Conservation (phyloP, 169 alveolate genomes). For the Pseudocohnilembus persalinus region DNA sequence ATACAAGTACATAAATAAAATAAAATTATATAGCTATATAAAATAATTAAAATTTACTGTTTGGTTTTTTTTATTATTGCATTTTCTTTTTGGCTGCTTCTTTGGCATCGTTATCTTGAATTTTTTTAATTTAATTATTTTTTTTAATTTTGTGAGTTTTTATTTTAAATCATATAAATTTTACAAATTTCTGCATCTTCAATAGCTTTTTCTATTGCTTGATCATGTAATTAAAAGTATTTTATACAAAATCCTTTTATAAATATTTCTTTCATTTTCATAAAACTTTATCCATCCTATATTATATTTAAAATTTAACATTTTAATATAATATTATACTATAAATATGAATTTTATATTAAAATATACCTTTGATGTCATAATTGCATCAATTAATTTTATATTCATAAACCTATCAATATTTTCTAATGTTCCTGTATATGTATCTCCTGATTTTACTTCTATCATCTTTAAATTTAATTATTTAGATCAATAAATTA, state of each 20-base stretch:
- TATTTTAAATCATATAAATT: not conserved
- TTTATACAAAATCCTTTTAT: slow-evolving; percentile 38
- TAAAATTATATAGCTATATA: not conserved
- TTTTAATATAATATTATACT: not conserved
- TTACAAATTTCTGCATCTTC: slow-evolving; percentile 48
- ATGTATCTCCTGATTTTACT: slow-evolving; percentile 42
- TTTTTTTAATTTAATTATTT: no score
- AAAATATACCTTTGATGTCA: slow-evolving; percentile 26
- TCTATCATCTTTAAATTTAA: slow-evolving; percentile 23
- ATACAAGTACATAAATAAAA: not conserved
- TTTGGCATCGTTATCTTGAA: slow-evolving; percentile 12
- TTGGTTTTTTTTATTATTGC: slow-evolving; percentile 1
- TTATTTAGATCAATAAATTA: not conserved
- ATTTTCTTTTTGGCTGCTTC: slow-evolving; percentile 14
- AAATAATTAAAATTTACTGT: not conserved
- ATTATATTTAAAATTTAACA: no score
- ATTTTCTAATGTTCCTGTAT: slow-evolving; percentile 33
- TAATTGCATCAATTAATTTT: slow-evolving; percentile 26
- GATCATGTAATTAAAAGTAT: slow-evolving; percentile 37
- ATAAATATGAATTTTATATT: not conserved
- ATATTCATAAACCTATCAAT: slow-evolving; percentile 40
- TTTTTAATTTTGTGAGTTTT: no score
- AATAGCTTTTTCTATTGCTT: slow-evolving; percentile 25
- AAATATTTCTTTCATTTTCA: slow-evolving; percentile 20
- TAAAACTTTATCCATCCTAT: slow-evolving; percentile 29